Percentiles rank a stretch among this genome's conserved stretches.
phyloP scores from a whole-genome alignment of 2,329 filamentous ascomycete species.

The Colletotrichum spinosum region DNA sequence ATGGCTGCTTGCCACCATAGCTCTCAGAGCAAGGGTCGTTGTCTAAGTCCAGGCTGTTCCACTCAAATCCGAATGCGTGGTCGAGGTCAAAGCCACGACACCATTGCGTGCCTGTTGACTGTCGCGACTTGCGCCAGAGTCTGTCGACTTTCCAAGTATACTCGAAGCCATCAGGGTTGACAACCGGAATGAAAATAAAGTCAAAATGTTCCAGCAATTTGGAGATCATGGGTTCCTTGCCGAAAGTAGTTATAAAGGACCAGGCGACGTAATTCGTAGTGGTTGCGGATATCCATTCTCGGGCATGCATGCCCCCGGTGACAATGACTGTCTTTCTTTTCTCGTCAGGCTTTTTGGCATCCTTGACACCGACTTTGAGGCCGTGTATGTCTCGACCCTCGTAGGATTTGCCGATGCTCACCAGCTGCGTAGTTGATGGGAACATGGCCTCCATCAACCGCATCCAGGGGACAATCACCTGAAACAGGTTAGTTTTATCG shows the following conservation, averaged over 20 bases:
- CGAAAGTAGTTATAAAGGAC: slow-evolving; percentile 85
- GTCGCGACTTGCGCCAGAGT: slow-evolving; percentile 94
- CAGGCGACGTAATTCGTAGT: slow-evolving; percentile 93
- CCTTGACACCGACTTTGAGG: slow-evolving; percentile 75
- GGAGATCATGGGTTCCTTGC: slow-evolving; percentile 77
- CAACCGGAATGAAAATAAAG: slow-evolving; percentile 85
- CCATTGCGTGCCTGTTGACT: slow-evolving; percentile 83
- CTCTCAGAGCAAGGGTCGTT: slow-evolving; percentile 90
- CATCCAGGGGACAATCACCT: slow-evolving; percentile 87
- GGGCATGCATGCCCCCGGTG: slow-evolving; percentile 87
- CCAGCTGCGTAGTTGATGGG: slow-evolving; percentile 78
- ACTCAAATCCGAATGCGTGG: slow-evolving; percentile 85
- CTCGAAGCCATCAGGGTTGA: slow-evolving; percentile 94
- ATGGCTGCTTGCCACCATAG: slow-evolving; percentile 85
- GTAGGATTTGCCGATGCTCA: slow-evolving; percentile 84
- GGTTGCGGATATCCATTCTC: slow-evolving; percentile 96
- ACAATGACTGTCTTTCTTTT: slow-evolving; percentile 80
- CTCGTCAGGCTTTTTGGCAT: slow-evolving; percentile 52
- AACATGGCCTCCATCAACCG: slow-evolving; percentile 90
- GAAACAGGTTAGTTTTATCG: slow-evolving; percentile 28
- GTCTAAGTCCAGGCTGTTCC: slow-evolving; percentile 69
- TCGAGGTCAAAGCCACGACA: slow-evolving; percentile 93
- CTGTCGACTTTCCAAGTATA: slow-evolving; percentile 94
- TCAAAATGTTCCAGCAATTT: slow-evolving; percentile 87
- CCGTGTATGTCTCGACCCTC: slow-evolving; percentile 90